Evolutionary conservation across 208 protist species (phyloP).

Genomic region (Crithidia thermophila): DNA sequence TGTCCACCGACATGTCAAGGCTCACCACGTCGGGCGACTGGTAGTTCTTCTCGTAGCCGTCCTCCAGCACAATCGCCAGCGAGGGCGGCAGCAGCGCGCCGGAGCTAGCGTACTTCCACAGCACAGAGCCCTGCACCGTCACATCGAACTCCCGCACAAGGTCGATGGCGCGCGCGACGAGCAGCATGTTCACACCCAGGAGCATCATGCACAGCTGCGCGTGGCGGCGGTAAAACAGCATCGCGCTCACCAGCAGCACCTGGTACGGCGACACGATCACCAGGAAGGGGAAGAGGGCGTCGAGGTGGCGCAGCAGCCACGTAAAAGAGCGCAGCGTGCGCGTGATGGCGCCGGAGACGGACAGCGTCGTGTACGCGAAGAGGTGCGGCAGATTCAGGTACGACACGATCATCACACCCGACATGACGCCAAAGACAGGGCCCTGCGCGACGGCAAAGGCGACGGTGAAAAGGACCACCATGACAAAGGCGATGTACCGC

Average conservation of each 20-base stretch:
- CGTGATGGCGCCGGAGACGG: conserved; percentile 45
- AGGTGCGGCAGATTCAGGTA: conserved; percentile 77
- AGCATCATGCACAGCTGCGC: conserved; percentile 48
- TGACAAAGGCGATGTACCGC: conserved; percentile 69
- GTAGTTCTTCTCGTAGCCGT: conserved; percentile 59
- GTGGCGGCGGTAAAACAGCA: conserved; percentile 67
- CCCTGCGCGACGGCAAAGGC: conserved; percentile 37
- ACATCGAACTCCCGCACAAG: conserved; percentile 80
- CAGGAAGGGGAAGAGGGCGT: conserved; percentile 51
- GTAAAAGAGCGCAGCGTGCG: conserved; percentile 50
- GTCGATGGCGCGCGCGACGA: conserved; percentile 65
- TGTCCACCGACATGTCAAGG: conserved; percentile 70
- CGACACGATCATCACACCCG: conserved; percentile 58
- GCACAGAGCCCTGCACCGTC: conserved; percentile 61
- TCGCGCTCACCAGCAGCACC: conserved; percentile 53
- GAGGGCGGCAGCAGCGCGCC: conserved; percentile 45
- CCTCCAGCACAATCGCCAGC: conserved; percentile 72
- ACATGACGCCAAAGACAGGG: conserved; percentile 53
- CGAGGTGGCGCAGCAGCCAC: conserved; percentile 69
- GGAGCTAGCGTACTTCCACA: conserved; percentile 49
- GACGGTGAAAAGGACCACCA: conserved; percentile 43
- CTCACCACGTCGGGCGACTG: conserved; percentile 52
- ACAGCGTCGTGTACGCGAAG: conserved; percentile 59
- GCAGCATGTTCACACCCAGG: conserved; percentile 52
- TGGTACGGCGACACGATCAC: conserved; percentile 58